Base-by-base conservation (phyloP, 495 filamentous ascomycete genomes). In the Trichocladium antarcticum region DNA sequence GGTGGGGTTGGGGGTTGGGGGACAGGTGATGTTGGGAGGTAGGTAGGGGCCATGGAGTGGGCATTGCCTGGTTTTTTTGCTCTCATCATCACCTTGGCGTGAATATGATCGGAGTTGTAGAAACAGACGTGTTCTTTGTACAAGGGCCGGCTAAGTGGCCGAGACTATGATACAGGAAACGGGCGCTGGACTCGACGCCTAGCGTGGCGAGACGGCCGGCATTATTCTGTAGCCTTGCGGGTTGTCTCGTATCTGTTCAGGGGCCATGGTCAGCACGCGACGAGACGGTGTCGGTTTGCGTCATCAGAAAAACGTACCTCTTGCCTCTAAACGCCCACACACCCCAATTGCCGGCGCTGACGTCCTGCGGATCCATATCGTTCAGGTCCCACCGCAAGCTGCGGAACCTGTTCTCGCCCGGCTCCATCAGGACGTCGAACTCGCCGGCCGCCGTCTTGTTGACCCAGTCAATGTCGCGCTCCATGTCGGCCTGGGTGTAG, bases 301-400 rank as follows among this genome's bases (percentile, higher is more conserved):
- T 12, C 3, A 12, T 12, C 21, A 46, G 20, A 21, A 3, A 14
- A 20, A 74, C 79, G 58, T 82, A 95, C 81, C 92, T 84, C 79
- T 98, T 98, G 53, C 92, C 92, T 64, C 92, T 78, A 70, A 98
- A 97, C 24, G 82, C 87, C 89, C 90, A 98, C 15, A 94, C 67
- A 5, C 92, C 92, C 88, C 87, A 98, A 63, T 98, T 98, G 36
- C 89, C 89, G 62, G 84, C 89, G 53, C 83, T 95, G 53, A 97
- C 74, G 68, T 98, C 93, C 56, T 89, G 83, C 5, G 92, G 93
- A 63, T 98, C 92, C 43, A 87, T 61, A 65, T 99, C 92, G 62
- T 96, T 96, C 56, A 97, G 61, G 74, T 99, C 92, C 93, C 93
- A 97, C 53, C 92, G 74, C 64, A 95, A 66, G 73, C 92, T 99